A percentile compares a stretch with the other conserved stretches of the same genome.
Conservation (phyloP, 208 protist species). For the Leishmania turanica region DNA sequence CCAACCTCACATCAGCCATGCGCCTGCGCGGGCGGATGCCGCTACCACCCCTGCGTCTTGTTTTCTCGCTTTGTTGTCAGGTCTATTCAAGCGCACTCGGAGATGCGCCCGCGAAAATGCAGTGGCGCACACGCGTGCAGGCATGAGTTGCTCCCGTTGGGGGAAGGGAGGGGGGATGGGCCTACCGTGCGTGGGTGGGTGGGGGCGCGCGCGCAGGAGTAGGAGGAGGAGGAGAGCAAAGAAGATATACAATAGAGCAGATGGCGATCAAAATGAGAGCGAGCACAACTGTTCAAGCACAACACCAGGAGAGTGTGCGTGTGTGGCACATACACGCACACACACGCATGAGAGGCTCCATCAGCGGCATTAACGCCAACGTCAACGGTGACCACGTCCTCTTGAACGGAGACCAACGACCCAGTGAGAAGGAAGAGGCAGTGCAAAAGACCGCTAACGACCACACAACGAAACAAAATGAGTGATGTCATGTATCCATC, state of each 20-base stretch:
- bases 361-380: background rate
- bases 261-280: background rate
- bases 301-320: background rate
- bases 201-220: background rate
- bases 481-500: background rate
- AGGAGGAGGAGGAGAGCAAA: background rate
- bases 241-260: background rate
- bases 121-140: background rate
- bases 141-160: background rate
- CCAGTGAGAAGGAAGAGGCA: background rate
- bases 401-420: background rate
- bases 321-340: background rate
- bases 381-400: background rate
- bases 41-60: background rate
- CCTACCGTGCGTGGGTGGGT: background rate
- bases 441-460: conserved; percentile 9
- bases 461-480: background rate
- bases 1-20: background rate
- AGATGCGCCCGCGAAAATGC: background rate
- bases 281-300: background rate
- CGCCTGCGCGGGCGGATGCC: background rate
- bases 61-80: background rate
- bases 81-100: background rate
- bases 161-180: background rate
- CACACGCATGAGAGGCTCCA: background rate